Evolutionary conservation across 257 asterid species (phyloP), one percentile per base, ranked within the genome.

Genomic region (Craterostigma plantagineum): DNA sequence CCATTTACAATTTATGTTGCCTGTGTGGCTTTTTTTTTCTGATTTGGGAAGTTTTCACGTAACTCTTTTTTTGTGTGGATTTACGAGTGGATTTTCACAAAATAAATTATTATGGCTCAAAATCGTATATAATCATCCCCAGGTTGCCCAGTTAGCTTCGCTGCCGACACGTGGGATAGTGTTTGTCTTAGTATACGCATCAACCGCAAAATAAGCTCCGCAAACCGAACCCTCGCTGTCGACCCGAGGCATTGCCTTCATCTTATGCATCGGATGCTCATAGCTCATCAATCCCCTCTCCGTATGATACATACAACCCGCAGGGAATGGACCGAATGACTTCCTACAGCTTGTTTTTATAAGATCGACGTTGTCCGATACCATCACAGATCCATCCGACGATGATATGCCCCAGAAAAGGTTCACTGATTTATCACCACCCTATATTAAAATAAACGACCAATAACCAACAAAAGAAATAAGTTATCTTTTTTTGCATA

Each of bases 141-240:
- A 81, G 43, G 70, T 60, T 9, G 94, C 69, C 93, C 97, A 87
- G 67, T 81, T 81, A 50, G 92, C 85, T 36, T 70, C 65, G 53
- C 97, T 87, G 40, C 97, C 97, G 23, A 87, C 97, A n/a, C 97
- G 66, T 10, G 95, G 95, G 82, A 81, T 81, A 79, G 85, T 81
- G 35, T 73, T 61, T 44, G 64, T 66, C 75, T 70, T 76, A 12
- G 92, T 68, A 37, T 67, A 68, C 0, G 64, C 63, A 60, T 87
- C 97, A 11, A 87, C 93, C 43, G 82, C 76, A 64, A 87, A 87
- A 60, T 63, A 63, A 9, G 97, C 71, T 12, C 97, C 97, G 35
- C 97, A 81, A 81, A 87, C 79, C 1, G 70, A 68, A 33, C 97
- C 97, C 55, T 87, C 95, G 51, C 97, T 87, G 33, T 87, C 95